phyloP scores from a whole-genome alignment of 2,329 filamentous ascomycete species.

The Penicillium sumatraense region DNA sequence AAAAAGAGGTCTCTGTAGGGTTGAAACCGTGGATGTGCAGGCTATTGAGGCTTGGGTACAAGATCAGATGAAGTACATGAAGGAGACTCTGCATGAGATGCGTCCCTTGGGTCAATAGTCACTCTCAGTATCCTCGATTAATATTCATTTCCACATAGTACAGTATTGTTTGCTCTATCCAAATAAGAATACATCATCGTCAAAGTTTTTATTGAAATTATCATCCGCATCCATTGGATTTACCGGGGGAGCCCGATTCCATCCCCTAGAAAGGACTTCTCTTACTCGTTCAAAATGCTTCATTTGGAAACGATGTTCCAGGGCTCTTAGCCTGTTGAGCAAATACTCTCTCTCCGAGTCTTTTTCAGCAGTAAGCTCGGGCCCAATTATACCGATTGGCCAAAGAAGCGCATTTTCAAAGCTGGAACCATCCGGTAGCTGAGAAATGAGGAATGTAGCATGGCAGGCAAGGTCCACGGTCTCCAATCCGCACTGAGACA shows the following conservation, averaged over 20 bases:
- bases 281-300: conserved; percentile 2
- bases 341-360: background rate
- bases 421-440: conserved; percentile 1
- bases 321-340: background rate
- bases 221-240: background rate
- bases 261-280: background rate
- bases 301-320: conserved; percentile 5
- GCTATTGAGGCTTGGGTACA: conserved; percentile 32
- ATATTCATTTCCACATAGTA: background rate
- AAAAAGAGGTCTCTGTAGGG: conserved; percentile 26
- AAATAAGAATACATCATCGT: background rate
- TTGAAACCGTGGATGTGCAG: conserved; percentile 32
- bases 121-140: background rate
- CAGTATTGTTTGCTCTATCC: background rate
- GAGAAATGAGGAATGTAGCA: background rate
- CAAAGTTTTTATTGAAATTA: background rate
- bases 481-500: background rate
- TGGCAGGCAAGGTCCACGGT: background rate
- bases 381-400: conserved; percentile 3
- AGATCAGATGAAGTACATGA: conserved; percentile 36
- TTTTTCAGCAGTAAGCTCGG: background rate
- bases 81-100: conserved; percentile 37
- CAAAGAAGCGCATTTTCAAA: conserved; percentile 4
- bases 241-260: background rate
- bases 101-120: conserved; percentile 16